Base-by-base conservation (phyloP, 2,329 filamentous ascomycete genomes). In the Sporothrix brasiliensis region DNA sequence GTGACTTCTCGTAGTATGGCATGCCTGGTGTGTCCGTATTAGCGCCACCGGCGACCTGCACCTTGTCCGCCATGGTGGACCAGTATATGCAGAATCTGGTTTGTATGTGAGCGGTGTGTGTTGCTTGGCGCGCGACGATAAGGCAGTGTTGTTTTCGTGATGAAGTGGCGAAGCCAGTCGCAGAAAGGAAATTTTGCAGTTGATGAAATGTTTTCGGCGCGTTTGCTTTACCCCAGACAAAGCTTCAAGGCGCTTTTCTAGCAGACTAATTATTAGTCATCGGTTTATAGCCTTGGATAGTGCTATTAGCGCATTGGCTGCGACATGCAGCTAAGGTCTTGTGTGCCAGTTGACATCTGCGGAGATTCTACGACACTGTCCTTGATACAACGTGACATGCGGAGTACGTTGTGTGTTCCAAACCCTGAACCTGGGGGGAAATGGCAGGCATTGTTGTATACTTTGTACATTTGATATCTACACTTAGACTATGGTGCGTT, bases 1-100 rank as follows among this genome's bases (percentile, higher is more conserved):
- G 86, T 63, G 91, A 84, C 76, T 90, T 89, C 78, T 93, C 91
- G 79, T 93, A 93, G 80, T 91, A 92, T 21, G 89, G 89, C 67
- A 79, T 81, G 77, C 71, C 84, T 81, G 83, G 82, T 54, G 83
- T 81, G 74, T 87, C 84, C 39, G 80, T 77, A 7, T 75, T 44
- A 24, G 54, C 67, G 30, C 39, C 70, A 53, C 39, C 54, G 11
- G 50, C 16, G 6, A 58, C 71, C 68, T 78, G 76, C 3, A 73
- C 68, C 53, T 78, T 79, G 69, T 80, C 79, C 6, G 77, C 71
- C 76, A 80, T 78, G 24, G 58, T 73, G 58, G n/a, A 14, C 7
- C 9, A 13, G 13, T 58, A 53, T 56, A 39, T 39, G 27, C 16
- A 1, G 41, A 3, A 44, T 44, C 2, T 44, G 41, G 9, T 13